Conservation (phyloP, 352 stramenopile genomes). For the Albugo laibachii region DNA sequence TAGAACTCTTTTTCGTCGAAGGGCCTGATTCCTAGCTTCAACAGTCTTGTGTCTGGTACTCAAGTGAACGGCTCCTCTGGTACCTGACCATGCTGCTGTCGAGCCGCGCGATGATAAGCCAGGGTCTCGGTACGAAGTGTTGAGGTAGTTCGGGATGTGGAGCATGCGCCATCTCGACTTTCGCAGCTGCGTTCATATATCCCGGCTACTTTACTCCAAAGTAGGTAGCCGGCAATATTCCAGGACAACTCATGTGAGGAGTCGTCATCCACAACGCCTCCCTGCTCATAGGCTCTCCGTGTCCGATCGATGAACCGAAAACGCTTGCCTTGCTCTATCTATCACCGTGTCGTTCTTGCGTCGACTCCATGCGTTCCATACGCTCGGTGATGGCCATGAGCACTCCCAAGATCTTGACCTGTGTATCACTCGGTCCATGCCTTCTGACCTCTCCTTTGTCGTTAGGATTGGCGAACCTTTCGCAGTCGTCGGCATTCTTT, state of each 20-base stretch:
- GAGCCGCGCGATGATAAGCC: too few relatives aligned
- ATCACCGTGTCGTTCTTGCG: not conserved
- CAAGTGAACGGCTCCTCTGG: not conserved
- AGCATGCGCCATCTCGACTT: not conserved
- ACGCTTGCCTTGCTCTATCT: not conserved
- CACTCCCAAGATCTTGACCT: not conserved
- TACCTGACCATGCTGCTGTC: not conserved
- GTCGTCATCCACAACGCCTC: too few relatives aligned
- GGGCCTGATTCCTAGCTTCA: conserved; percentile 1
- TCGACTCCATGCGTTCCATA: not conserved
- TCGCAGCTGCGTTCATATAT: too few relatives aligned
- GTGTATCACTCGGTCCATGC: not conserved
- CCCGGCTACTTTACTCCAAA: not conserved
- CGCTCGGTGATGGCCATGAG: too few relatives aligned
- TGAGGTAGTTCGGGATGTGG: not conserved
- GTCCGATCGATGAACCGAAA: too few relatives aligned
- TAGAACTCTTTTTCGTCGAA: conserved; percentile 11
- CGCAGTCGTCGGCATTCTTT: not conserved
- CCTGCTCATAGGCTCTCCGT: too few relatives aligned
- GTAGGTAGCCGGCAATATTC: too few relatives aligned
- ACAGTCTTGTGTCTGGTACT: not conserved
- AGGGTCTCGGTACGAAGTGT: not conserved
- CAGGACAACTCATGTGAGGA: too few relatives aligned
- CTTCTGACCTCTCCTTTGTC: not conserved
- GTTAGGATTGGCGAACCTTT: not conserved